Conservation (phyloP, 257 asterid genomes). For the Gentiana macrophylla region DNA sequence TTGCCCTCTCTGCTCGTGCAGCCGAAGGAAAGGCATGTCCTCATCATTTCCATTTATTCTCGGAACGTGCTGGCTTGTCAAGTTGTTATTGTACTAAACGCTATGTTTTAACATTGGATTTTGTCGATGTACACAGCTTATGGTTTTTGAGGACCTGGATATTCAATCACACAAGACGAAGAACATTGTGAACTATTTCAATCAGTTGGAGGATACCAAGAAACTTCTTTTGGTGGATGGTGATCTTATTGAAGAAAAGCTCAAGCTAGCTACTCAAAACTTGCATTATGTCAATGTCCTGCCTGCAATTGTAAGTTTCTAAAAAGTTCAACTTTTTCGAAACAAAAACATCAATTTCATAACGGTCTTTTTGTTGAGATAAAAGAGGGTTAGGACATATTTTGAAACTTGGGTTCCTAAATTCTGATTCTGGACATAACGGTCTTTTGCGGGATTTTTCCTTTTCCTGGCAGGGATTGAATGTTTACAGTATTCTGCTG, state of each 20-base stretch:
- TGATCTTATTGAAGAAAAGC: constrained; percentile 59
- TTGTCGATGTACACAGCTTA: constrained; percentile 39
- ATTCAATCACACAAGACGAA: constrained; percentile 86
- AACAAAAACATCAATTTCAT: too few species aligned
- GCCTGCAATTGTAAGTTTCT: constrained; percentile 72
- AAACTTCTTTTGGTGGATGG: constrained; percentile 82
- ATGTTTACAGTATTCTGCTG: constrained; percentile 84
- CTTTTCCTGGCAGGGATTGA: constrained; percentile 54
- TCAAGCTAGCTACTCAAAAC: constrained; percentile 85
- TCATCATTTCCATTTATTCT: not conserved
- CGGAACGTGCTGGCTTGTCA: too few species aligned
- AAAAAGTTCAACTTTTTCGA: not conserved
- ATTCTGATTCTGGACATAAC: too few species aligned
- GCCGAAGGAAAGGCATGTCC: constrained; percentile 95
- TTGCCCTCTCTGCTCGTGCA: constrained; percentile 85
- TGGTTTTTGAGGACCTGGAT: constrained; percentile 76
- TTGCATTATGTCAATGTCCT: constrained; percentile 75
- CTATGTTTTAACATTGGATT: constrained; percentile 1
- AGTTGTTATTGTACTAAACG: not conserved
- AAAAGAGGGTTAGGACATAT: too few species aligned
- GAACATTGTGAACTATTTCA: constrained; percentile 53
- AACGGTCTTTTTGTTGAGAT: too few species aligned
- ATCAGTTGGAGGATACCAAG: constrained; percentile 64
- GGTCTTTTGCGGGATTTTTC: too few species aligned
- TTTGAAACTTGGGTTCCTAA: too few species aligned